phyloP scores from a whole-genome alignment of 2,329 filamentous ascomycete genomes.

The Rugonectria rugulosa region DNA sequence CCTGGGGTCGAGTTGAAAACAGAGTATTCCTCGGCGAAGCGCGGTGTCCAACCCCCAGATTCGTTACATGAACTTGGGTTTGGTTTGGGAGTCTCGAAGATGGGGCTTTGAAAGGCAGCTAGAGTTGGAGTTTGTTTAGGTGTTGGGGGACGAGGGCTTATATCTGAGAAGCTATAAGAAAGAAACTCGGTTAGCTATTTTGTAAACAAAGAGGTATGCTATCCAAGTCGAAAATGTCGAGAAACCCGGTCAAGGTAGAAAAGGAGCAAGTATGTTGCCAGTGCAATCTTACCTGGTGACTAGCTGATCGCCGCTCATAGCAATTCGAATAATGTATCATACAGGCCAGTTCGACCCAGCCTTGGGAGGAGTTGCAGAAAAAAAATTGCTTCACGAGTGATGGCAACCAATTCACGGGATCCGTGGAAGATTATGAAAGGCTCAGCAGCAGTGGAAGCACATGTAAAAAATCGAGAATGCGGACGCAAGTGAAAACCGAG shows the following conservation, averaged over 20 bases:
- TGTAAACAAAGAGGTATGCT: slow-evolving; percentile 17
- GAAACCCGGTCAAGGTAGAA: slow-evolving; percentile 1
- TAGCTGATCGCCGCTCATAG: slow-evolving; percentile 70
- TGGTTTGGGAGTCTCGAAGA: slow-evolving; percentile 64
- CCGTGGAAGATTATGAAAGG: slow-evolving; percentile 11
- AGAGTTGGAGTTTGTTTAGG: slow-evolving; percentile 65
- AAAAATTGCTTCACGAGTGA: slow-evolving; percentile 11
- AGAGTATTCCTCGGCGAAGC: slow-evolving; percentile 70
- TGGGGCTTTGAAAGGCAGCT: slow-evolving; percentile 59
- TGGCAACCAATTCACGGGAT: slow-evolving; percentile 14
- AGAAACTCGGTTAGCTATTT: slow-evolving; percentile 46
- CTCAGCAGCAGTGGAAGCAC: slow-evolving; percentile 26
- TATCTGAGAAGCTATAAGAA: slow-evolving; percentile 65
- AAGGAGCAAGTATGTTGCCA: slow-evolving; percentile 2
- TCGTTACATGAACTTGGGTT: slow-evolving; percentile 57
- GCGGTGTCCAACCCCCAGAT: slow-evolving; percentile 64
- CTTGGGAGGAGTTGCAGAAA: slow-evolving; percentile 13
- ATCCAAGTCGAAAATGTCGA: slow-evolving; percentile 23
- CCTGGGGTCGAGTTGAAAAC: slow-evolving; percentile 71
- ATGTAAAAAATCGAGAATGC: slow-evolving; percentile 26
- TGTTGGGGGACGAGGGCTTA: slow-evolving; percentile 67
- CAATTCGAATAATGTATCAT: slow-evolving; percentile 48
- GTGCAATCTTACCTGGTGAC: slow-evolving; percentile 57
- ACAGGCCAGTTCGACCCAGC: slow-evolving; percentile 31
- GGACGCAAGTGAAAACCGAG: slow-evolving; percentile 2